A percentile compares a stretch with the other conserved stretches of the same genome.
Evolutionary conservation across 2,329 filamentous ascomycete genomes (phyloP).

Genomic region (Zelopaecilomyces penicillatus): DNA sequence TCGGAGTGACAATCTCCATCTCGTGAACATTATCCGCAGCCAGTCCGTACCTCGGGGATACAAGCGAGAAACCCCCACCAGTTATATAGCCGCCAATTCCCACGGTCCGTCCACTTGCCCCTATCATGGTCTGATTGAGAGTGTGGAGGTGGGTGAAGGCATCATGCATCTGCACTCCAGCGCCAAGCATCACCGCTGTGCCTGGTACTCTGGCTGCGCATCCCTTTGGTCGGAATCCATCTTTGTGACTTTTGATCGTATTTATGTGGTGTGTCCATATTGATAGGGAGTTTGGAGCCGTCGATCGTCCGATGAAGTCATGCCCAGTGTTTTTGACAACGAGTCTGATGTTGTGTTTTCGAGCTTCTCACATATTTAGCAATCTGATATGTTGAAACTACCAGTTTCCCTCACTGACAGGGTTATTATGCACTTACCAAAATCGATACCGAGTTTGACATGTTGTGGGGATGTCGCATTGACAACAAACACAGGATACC

Average conservation of each 20-base stretch:
- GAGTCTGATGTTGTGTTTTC: slow-evolving; percentile 26
- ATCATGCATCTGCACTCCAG: not conserved
- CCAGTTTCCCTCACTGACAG: not conserved
- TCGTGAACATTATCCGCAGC: slow-evolving; percentile 49
- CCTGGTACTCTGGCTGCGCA: slow-evolving; percentile 26
- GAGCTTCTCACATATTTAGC: slow-evolving; percentile 11
- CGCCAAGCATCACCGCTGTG: slow-evolving; percentile 33
- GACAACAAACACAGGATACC: slow-evolving; percentile 13
- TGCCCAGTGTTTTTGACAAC: slow-evolving; percentile 21
- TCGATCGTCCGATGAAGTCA: slow-evolving; percentile 10
- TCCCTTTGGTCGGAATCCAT: not conserved
- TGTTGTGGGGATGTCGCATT: slow-evolving; percentile 14
- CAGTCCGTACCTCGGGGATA: slow-evolving; percentile 42
- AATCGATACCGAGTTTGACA: slow-evolving; percentile 22
- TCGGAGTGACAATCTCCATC: slow-evolving; percentile 40
- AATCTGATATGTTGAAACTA: not conserved
- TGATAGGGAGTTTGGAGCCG: not conserved
- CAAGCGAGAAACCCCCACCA: slow-evolving; percentile 38
- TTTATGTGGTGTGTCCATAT: not conserved
- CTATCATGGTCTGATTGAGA: slow-evolving; percentile 34
- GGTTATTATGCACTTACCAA: slow-evolving; percentile 17
- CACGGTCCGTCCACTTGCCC: slow-evolving; percentile 40
- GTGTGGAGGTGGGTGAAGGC: not conserved
- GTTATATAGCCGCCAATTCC: slow-evolving; percentile 43
- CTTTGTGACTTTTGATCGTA: slow-evolving; percentile 14